phyloP scores from a whole-genome alignment of 1,284 basidiomycete species.

The Malassezia yamatoensis region DNA sequence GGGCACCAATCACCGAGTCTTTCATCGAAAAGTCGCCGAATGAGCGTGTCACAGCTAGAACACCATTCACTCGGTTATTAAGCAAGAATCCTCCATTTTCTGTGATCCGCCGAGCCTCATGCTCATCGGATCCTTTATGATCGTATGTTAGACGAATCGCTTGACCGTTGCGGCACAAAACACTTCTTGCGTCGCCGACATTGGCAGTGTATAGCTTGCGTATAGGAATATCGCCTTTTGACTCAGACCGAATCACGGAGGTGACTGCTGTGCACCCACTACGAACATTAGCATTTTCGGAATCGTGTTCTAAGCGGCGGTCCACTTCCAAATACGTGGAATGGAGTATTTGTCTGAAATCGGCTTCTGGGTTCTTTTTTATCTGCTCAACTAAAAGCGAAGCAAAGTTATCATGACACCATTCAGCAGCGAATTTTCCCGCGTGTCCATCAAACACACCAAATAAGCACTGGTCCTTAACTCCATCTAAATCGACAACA shows the following conservation, averaged over 20 bases:
- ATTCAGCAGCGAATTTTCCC: slow-evolving; percentile 95
- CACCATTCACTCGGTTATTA: slow-evolving; percentile 91
- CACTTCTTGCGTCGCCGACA: slow-evolving; percentile 82
- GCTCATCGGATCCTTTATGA: slow-evolving; percentile 93
- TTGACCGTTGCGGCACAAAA: slow-evolving; percentile 75
- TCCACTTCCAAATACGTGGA: slow-evolving; percentile 88
- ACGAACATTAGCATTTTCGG: slow-evolving; percentile 78
- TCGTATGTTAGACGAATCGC: slow-evolving; percentile 93
- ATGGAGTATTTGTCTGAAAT: slow-evolving; percentile 82
- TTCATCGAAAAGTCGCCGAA: slow-evolving; percentile 98
- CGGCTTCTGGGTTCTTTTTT: slow-evolving; percentile 50
- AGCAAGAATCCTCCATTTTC: slow-evolving; percentile 97
- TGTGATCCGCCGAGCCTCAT: slow-evolving; percentile 91
- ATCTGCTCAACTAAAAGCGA: slow-evolving; percentile 57
- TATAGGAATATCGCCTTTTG: slow-evolving; percentile 49
- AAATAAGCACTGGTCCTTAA: slow-evolving; percentile 92
- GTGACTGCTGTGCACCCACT: slow-evolving; percentile 96
- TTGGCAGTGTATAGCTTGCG: slow-evolving; percentile 91
- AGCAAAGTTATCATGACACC: slow-evolving; percentile 94
- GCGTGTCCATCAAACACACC: slow-evolving; percentile 98
- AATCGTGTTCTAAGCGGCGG: slow-evolving; percentile 64
- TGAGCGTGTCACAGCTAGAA: slow-evolving; percentile 88
- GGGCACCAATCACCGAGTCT: slow-evolving; percentile 94
- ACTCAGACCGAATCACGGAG: slow-evolving; percentile 91
- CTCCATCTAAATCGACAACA: slow-evolving; percentile 78